phyloP scores from a whole-genome alignment of 1,284 basidiomycete genomes.

The Cryptococcus sp. region DNA sequence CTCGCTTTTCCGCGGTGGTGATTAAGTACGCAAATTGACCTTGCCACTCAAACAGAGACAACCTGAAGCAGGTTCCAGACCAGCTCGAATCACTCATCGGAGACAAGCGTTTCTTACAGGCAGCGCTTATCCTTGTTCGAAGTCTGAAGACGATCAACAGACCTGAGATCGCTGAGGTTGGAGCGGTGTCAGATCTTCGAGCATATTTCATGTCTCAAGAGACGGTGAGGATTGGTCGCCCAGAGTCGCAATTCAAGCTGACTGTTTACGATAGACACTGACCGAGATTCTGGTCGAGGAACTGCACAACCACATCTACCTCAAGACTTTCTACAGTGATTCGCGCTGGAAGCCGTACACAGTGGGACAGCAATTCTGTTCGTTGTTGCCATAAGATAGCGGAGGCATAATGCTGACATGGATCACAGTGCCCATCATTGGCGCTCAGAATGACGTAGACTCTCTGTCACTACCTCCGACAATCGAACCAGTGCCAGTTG shows the following conservation, averaged over 20 bases:
- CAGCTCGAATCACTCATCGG: conserved; percentile 90
- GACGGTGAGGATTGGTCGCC: conserved; percentile 60
- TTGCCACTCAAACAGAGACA: conserved; percentile 63
- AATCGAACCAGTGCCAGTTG: conserved; percentile 2
- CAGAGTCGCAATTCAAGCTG: neutral
- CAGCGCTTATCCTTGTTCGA: conserved; percentile 81
- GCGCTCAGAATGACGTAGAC: conserved; percentile 3
- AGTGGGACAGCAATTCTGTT: conserved; percentile 75
- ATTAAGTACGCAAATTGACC: neutral
- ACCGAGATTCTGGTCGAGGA: conserved; percentile 94
- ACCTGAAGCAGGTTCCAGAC: conserved; percentile 88
- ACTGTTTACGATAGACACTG: conserved; percentile 62
- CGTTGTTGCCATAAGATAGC: conserved; percentile 42
- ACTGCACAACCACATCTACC: conserved; percentile 94
- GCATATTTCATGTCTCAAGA: conserved; percentile 86
- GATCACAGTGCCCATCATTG: conserved; percentile 22
- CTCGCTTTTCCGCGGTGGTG: neutral
- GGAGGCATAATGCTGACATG: neutral
- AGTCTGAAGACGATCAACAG: conserved; percentile 90
- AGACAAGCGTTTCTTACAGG: conserved; percentile 89
- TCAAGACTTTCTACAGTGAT: conserved; percentile 96
- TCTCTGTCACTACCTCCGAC: conserved; percentile 4
- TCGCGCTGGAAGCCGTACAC: conserved; percentile 83
- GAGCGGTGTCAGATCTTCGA: conserved; percentile 85
- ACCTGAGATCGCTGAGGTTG: conserved; percentile 89